Base-by-base conservation (phyloP, 1,284 basidiomycete genomes). In the Anthracocystis setariae region DNA sequence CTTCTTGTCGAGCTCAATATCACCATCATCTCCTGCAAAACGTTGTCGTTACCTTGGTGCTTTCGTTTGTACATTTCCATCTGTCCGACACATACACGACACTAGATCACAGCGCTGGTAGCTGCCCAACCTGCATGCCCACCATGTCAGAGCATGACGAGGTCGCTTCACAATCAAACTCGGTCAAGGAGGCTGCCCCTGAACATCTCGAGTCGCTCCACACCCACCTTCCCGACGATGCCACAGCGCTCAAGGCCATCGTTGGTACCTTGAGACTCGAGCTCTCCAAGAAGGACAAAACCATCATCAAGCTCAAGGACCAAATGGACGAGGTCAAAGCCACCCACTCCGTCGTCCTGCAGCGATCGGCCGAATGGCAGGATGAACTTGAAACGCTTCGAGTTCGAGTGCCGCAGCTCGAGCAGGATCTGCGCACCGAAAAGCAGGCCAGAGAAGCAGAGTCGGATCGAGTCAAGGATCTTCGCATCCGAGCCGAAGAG, bases 401-500 rank as follows among this genome's bases (percentile, higher is more conserved):
- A 10, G 17, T 39, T 5, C 63, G 70, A 3, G 64, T 63, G 0
- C 66, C 67, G 3, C 55, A 61, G 37, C 60, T 73, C 15, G 43
- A 71, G 24, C 43, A 57, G 13, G 52, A 67, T 27, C 29, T 76
- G 23, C 44, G 56, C 3, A 24, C 42, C 15, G 71, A 72, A 46
- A 61, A 59, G 55, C 58, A 70, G 48, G 68, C 64, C 17, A 50
- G 68, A 3, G 78, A 76, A 53, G 69, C 53, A 21, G 78, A 78
- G 10, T 72, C 74, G 5, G 77, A 79, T 35, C 62, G 77, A 13
- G 77, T 80, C 57, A 77, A 77, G 27, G 77, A 79, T 39, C 65
- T 80, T 37, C 69, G 78, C 20, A 62, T 74, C n/a, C 62, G 76
- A n/a, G 73, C 73, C 24, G 78, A 80, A 37, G 78, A 80, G 46